Percentiles rank a stretch among this genome's conserved stretches.
These are phyloP conservation scores for Wickerhamomyces tratensis DNA, from an alignment of 805 yeast species.

Conservation along the genomic window DNA sequence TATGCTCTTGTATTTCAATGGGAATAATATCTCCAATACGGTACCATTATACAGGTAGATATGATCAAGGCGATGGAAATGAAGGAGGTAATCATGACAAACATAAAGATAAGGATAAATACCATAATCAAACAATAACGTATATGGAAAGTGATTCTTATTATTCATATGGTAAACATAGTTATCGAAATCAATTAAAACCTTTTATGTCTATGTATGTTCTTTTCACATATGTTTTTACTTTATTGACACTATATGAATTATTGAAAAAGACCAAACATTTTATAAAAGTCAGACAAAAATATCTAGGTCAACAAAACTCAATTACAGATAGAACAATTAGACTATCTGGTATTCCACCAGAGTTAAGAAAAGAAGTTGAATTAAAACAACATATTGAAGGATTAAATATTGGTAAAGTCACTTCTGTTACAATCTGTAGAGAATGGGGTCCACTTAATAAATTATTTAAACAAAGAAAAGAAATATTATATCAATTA, in stretches of 20 bases:
- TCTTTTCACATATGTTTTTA: slow-evolving; percentile 78
- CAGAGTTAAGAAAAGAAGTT: slow-evolving; percentile 62
- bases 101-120: too few species aligned
- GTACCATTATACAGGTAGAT: slow-evolving; percentile 71
- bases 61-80: slow-evolving; percentile 46
- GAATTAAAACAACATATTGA: slow-evolving; percentile 69
- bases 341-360: slow-evolving; percentile 81
- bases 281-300: slow-evolving; percentile 72
- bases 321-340: slow-evolving; percentile 90
- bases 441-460: slow-evolving; percentile 80
- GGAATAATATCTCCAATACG: slow-evolving; percentile 77
- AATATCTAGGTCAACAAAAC: slow-evolving; percentile 74
- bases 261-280: slow-evolving; percentile 61
- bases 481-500: slow-evolving; percentile 38
- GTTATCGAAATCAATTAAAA: slow-evolving; percentile 32
- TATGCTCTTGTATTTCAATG: slow-evolving; percentile 62
- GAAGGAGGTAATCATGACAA: slow-evolving; percentile 9
- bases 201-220: slow-evolving; percentile 80
- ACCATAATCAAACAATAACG: too few species aligned
- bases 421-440: slow-evolving; percentile 68
- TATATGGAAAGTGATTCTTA: too few species aligned
- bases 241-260: slow-evolving; percentile 49
- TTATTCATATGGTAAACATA: slow-evolving; percentile 10
- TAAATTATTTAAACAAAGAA: slow-evolving; percentile 49
- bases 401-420: slow-evolving; percentile 69